These are phyloP conservation scores for Coniferiporia sulphurascens DNA, from an alignment of 1,284 basidiomycete species.

Conservation along the genomic window DNA sequence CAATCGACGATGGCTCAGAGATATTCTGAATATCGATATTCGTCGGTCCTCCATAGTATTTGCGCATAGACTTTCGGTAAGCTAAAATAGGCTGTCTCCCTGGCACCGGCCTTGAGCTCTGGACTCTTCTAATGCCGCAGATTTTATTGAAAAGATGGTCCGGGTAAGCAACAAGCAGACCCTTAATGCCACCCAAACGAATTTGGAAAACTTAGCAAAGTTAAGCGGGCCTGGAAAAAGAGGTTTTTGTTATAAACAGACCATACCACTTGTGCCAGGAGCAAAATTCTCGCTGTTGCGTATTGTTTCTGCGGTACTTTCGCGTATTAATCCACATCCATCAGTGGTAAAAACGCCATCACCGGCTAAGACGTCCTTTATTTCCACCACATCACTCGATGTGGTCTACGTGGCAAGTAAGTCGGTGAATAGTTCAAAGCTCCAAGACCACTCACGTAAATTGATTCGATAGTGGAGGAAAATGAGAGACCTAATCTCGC, in stretches of 20 bases:
- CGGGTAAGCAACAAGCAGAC: constrained; percentile 23
- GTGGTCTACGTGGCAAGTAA: constrained; percentile 15
- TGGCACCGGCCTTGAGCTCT: neutral
- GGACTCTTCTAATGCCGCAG: constrained; percentile 7
- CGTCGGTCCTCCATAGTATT: constrained; percentile 23
- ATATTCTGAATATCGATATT: constrained; percentile 23
- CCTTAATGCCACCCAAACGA: constrained; percentile 26
- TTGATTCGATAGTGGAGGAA: constrained; percentile 22
- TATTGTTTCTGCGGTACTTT: constrained; percentile 21
- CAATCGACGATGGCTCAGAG: constrained; percentile 19
- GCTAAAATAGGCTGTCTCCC: constrained; percentile 17
- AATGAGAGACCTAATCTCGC: constrained; percentile 26
- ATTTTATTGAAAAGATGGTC: constrained; percentile 20
- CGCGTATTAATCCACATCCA: constrained; percentile 25
- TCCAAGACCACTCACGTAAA: constrained; percentile 7
- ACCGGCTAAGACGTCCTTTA: constrained; percentile 21
- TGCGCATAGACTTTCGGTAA: constrained; percentile 25
- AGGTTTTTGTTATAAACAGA: neutral
- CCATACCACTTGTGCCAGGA: constrained; percentile 20
- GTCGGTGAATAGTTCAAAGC: neutral
- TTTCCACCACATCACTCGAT: constrained; percentile 7
- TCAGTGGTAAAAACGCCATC: constrained; percentile 25
- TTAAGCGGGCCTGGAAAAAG: too few relatives aligned
- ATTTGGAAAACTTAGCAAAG: constrained; percentile 22
- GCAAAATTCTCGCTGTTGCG: constrained; percentile 16